phyloP scores from a whole-genome alignment of 2,329 filamentous ascomycete genomes.

The Atkinsonella hypoxylon region DNA sequence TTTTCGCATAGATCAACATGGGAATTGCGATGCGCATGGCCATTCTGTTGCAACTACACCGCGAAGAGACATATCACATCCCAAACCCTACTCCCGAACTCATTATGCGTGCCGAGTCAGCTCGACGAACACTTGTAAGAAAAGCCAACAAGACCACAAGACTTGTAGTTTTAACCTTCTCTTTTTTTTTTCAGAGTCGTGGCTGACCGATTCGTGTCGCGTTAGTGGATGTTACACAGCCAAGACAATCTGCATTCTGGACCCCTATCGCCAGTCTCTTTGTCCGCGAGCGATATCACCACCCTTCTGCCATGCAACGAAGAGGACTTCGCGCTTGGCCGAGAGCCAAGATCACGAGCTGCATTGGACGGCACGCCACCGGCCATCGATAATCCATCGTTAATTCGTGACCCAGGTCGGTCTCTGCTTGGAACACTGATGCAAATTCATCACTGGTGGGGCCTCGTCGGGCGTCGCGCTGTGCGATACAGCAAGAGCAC shows the following conservation, averaged over 20 bases:
- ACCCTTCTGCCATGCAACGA: constrained; percentile 41
- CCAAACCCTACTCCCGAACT: constrained; percentile 29
- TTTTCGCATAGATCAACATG: constrained; percentile 35
- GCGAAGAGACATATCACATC: constrained; percentile 40
- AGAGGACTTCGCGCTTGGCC: constrained; percentile 35
- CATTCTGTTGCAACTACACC: constrained; percentile 39
- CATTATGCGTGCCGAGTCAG: constrained; percentile 41
- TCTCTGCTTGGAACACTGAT: constrained; percentile 45
- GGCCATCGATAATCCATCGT: constrained; percentile 31
- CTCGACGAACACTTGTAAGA: constrained; percentile 41
- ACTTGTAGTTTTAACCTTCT: not conserved
- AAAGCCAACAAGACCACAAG: not conserved
- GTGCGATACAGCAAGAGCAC: constrained; percentile 30
- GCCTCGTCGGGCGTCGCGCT: constrained; percentile 35
- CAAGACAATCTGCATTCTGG: constrained; percentile 46
- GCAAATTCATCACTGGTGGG: constrained; percentile 44
- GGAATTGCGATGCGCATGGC: constrained; percentile 46
- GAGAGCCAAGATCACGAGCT: constrained; percentile 35
- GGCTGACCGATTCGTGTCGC: not conserved
- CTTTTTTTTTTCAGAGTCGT: not conserved
- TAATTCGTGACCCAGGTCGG: constrained; percentile 30
- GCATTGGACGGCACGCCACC: constrained; percentile 41
- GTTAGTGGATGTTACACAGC: constrained; percentile 46
- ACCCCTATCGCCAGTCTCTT: constrained; percentile 36
- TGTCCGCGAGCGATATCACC: constrained; percentile 41